Conservation (phyloP, 2,329 filamentous ascomycete species). For the Xylariaceae sp. region DNA sequence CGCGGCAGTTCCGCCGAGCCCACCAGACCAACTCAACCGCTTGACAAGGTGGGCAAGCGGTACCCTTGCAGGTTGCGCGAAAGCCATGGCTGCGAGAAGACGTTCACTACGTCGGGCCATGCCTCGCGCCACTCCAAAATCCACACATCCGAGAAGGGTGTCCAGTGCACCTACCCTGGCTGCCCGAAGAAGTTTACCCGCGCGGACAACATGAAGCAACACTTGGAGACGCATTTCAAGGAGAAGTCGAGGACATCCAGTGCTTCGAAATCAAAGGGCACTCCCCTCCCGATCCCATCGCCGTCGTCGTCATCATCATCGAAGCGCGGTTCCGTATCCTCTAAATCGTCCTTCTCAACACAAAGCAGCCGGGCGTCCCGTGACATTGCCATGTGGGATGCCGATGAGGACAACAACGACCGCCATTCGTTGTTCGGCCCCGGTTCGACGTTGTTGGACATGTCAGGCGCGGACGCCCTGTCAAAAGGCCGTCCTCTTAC, state of each 20-base stretch:
- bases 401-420: slow-evolving; percentile 34
- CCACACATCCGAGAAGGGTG: slow-evolving; percentile 74
- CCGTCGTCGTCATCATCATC: slow-evolving; percentile 11
- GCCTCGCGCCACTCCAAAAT: slow-evolving; percentile 82
- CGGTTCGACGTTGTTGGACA: slow-evolving; percentile 41
- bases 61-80: slow-evolving; percentile 72
- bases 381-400: slow-evolving; percentile 37
- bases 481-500: slow-evolving; percentile 41
- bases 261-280: slow-evolving; percentile 32
- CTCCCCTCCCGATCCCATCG: too few relatives aligned
- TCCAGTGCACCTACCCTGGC: slow-evolving; percentile 60
- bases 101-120: slow-evolving; percentile 78
- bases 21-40: slow-evolving; percentile 39
- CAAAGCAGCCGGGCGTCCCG: slow-evolving; percentile 28
- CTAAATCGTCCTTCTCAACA: slow-evolving; percentile 30
- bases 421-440: slow-evolving; percentile 34
- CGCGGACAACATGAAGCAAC: slow-evolving; percentile 84
- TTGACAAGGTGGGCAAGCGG: slow-evolving; percentile 54
- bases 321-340: slow-evolving; percentile 16
- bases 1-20: slow-evolving; percentile 48
- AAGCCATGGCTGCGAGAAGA: slow-evolving; percentile 67
- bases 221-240: slow-evolving; percentile 70
- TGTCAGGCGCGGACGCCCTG: slow-evolving; percentile 41
- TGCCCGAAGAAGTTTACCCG: slow-evolving; percentile 78
- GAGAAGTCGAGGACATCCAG: slow-evolving; percentile 46